Evolutionary conservation across 2,329 filamentous ascomycete species (phyloP).

Genomic region (Sarocladium strictum): DNA sequence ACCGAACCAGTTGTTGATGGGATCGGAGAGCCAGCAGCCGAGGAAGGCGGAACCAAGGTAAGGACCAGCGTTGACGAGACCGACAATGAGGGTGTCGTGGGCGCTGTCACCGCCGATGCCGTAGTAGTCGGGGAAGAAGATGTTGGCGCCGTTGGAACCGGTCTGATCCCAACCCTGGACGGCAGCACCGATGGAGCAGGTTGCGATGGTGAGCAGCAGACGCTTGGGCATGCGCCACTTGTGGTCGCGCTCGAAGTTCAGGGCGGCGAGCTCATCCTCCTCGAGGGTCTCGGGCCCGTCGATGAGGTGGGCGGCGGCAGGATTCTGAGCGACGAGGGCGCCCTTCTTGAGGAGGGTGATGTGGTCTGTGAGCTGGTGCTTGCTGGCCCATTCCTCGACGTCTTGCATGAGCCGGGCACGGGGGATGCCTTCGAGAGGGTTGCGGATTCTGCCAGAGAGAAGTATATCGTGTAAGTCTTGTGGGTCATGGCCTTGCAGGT

Average conservation of each 20-base stretch:
- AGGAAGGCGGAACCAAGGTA: constrained; percentile 38
- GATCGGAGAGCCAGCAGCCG: constrained; percentile 57
- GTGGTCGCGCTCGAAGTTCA: constrained; percentile 57
- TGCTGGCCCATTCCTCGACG: constrained; percentile 52
- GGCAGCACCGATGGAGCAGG: constrained; percentile 62
- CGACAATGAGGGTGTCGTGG: constrained; percentile 46
- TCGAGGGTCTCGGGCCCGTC: constrained; percentile 47
- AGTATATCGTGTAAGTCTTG: not conserved
- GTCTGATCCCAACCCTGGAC: constrained; percentile 61
- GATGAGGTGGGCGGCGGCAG: constrained; percentile 48
- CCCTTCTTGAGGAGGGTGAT: constrained; percentile 52
- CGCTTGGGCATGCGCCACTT: constrained; percentile 58
- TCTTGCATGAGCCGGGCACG: constrained; percentile 47
- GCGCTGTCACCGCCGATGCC: constrained; percentile 26
- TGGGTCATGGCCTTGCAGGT: not conserved
- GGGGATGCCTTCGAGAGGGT: constrained; percentile 43
- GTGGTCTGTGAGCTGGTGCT: constrained; percentile 50
- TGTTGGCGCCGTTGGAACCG: constrained; percentile 54
- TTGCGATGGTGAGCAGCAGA: constrained; percentile 60
- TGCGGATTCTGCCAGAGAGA: constrained; percentile 31
- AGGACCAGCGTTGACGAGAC: constrained; percentile 56
- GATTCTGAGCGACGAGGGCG: constrained; percentile 50
- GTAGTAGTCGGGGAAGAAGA: constrained; percentile 49
- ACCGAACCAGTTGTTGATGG: constrained; percentile 42
- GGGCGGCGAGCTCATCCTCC: constrained; percentile 48